Evolutionary conservation across 2,329 filamentous ascomycete species (phyloP).

Genomic region (Taxawa tesnikishii): DNA sequence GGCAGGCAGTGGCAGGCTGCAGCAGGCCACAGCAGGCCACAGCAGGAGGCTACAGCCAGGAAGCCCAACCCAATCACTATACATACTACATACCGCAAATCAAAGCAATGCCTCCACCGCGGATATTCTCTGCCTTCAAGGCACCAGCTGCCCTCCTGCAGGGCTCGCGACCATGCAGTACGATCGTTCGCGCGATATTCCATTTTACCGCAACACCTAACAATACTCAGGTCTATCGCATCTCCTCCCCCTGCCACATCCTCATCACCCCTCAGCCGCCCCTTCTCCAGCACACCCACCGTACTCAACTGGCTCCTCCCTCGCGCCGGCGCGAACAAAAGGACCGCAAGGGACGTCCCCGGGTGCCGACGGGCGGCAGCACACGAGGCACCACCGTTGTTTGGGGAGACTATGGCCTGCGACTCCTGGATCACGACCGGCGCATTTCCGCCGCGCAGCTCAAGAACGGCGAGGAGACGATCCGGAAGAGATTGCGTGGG

Average conservation of each 20-base stretch:
- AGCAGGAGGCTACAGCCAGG: too few relatives aligned
- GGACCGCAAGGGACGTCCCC: constrained; percentile 74
- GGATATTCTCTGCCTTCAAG: constrained; percentile 21
- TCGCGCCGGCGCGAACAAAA: constrained; percentile 70
- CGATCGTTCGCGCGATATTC: too few relatives aligned
- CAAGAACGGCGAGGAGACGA: constrained; percentile 86
- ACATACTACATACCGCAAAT: constrained; percentile 5
- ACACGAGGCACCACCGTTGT: constrained; percentile 87
- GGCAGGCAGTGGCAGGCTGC: neutral
- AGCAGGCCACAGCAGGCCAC: neutral
- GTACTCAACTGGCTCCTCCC: constrained; percentile 70
- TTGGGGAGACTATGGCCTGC: constrained; percentile 91
- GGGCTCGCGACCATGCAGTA: constrained; percentile 4
- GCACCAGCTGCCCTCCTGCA: constrained; percentile 11
- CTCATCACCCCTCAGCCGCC: constrained; percentile 29
- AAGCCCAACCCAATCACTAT: too few relatives aligned
- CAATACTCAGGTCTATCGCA: constrained; percentile 1
- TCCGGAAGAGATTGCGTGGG: constrained; percentile 75
- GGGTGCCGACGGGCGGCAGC: constrained; percentile 82
- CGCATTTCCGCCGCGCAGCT: constrained; percentile 78
- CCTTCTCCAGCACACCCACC: constrained; percentile 60
- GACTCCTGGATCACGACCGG: constrained; percentile 87
- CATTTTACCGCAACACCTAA: neutral
- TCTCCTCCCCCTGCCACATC: constrained; percentile 2
- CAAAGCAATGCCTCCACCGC: constrained; percentile 26